Evolutionary conservation across 2,329 filamentous ascomycete genomes (phyloP).

Genomic region (Magnaporthiopsis rhizophila): DNA sequence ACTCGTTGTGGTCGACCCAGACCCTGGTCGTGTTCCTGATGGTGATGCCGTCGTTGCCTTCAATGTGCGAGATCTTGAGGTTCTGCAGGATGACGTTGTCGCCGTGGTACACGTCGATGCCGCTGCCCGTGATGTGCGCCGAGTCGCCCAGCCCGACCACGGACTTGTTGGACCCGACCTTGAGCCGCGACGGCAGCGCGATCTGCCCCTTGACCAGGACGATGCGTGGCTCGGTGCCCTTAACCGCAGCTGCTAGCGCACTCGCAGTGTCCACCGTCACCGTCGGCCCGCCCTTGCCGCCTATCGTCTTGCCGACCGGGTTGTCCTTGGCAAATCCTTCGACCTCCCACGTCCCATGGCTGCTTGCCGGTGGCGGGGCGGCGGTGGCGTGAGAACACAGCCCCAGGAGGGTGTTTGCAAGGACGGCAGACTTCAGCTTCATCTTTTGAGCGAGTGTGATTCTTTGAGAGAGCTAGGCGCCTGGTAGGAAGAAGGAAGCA

Average conservation of each 20-base stretch:
- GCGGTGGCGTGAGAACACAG: neutral
- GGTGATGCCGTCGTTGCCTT: constrained; percentile 33
- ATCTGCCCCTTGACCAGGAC: constrained; percentile 35
- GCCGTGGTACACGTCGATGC: constrained; percentile 22
- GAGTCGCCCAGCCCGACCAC: constrained; percentile 24
- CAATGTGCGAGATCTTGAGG: constrained; percentile 21
- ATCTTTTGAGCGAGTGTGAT: neutral
- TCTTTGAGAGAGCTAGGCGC: too few relatives aligned
- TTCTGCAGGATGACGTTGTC: constrained; percentile 30
- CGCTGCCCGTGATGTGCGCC: constrained; percentile 24
- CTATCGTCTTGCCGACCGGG: constrained; percentile 29
- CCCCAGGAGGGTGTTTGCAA: neutral
- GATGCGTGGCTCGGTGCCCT: constrained; percentile 30
- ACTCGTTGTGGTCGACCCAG: constrained; percentile 41
- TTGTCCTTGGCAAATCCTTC: constrained; percentile 24
- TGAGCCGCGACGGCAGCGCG: constrained; percentile 29
- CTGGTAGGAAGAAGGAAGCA: neutral
- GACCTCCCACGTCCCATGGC: constrained; percentile 11
- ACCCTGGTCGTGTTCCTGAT: constrained; percentile 36
- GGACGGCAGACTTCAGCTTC: neutral
- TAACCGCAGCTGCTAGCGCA: constrained; percentile 35
- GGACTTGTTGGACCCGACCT: constrained; percentile 35
- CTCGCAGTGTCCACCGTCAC: constrained; percentile 34
- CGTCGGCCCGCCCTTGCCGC: constrained; percentile 36
- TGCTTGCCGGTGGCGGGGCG: neutral